Conservation (phyloP, 352 stramenopile species). For the Phytopythium sindhum region DNA sequence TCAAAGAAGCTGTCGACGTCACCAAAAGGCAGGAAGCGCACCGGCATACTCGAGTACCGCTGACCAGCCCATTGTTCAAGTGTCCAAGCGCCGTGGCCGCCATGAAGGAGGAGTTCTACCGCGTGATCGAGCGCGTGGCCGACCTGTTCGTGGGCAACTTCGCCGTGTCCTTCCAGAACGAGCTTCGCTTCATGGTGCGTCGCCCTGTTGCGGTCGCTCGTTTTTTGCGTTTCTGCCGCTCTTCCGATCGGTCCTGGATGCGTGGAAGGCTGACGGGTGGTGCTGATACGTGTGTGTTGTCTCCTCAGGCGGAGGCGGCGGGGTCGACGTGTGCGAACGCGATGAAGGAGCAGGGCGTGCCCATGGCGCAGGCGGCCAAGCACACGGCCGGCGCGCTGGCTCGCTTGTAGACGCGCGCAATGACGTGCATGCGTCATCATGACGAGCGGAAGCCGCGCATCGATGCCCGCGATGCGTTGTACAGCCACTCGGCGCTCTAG, state of each 20-base stretch:
- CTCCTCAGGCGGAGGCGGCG: conserved; percentile 50
- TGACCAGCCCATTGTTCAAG: conserved; percentile 2
- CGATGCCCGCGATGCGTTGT: not conserved
- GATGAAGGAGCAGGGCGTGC: conserved; percentile 65
- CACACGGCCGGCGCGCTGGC: conserved; percentile 69
- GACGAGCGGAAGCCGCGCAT: too few relatives aligned
- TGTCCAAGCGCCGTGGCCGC: conserved; percentile 2
- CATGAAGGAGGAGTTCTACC: conserved; percentile 69
- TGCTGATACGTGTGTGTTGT: conserved; percentile 11
- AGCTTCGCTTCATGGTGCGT: conserved; percentile 82
- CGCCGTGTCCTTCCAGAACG: conserved; percentile 79
- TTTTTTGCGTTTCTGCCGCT: not conserved
- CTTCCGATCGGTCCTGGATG: too few relatives aligned
- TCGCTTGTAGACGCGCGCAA: conserved; percentile 29
- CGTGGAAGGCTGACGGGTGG: not conserved
- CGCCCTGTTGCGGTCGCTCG: not conserved
- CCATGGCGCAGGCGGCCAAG: conserved; percentile 69
- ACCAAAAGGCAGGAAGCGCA: not conserved
- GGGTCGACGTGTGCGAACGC: conserved; percentile 56
- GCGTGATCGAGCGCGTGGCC: conserved; percentile 56
- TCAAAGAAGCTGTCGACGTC: not conserved
- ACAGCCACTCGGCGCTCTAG: not conserved
- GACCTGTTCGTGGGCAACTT: conserved; percentile 82
- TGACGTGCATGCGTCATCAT: conserved; percentile 1
- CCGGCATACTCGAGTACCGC: too few relatives aligned